Evolutionary conservation across 2,329 filamentous ascomycete genomes (phyloP).

Genomic region (Atkinsonella texensis): DNA sequence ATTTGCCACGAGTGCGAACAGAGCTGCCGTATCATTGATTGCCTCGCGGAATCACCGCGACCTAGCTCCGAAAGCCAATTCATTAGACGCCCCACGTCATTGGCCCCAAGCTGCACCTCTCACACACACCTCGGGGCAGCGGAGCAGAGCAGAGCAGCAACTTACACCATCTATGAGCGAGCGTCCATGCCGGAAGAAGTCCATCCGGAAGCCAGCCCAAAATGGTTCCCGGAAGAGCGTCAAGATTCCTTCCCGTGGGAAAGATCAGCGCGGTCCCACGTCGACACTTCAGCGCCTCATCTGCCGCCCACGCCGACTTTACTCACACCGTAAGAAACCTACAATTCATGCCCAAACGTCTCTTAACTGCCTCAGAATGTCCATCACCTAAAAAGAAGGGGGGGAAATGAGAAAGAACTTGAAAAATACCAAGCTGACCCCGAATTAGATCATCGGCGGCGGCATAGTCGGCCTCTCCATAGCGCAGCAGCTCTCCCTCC

Average conservation of each 20-base stretch:
- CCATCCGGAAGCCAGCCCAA: not conserved
- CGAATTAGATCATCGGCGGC: constrained; percentile 39
- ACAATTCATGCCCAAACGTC: too few relatives aligned
- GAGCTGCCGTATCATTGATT: too few relatives aligned
- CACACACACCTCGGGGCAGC: not conserved
- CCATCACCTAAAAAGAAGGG: not conserved
- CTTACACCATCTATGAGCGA: not conserved
- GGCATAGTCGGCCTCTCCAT: constrained; percentile 69
- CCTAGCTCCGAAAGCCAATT: not conserved
- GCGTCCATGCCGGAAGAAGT: not conserved
- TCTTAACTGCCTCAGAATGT: not conserved
- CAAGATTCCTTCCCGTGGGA: not conserved
- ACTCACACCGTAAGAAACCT: constrained; percentile 34
- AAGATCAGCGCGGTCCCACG: not conserved
- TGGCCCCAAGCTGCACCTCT: not conserved
- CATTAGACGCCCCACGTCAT: not conserved
- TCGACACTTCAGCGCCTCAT: constrained; percentile 24
- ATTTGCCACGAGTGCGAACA: too few relatives aligned
- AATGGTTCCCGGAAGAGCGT: constrained; percentile 7
- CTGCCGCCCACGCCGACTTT: constrained; percentile 26
- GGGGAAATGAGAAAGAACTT: not conserved
- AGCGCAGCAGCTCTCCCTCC: constrained; percentile 58
- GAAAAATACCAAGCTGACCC: not conserved
- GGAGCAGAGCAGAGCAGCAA: not conserved
- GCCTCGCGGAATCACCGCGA: too few relatives aligned